Evolutionary conservation across 2,329 filamentous ascomycete species (phyloP), one percentile per base, ranked within the genome.

Genomic region (Venturia pyrina): DNA sequence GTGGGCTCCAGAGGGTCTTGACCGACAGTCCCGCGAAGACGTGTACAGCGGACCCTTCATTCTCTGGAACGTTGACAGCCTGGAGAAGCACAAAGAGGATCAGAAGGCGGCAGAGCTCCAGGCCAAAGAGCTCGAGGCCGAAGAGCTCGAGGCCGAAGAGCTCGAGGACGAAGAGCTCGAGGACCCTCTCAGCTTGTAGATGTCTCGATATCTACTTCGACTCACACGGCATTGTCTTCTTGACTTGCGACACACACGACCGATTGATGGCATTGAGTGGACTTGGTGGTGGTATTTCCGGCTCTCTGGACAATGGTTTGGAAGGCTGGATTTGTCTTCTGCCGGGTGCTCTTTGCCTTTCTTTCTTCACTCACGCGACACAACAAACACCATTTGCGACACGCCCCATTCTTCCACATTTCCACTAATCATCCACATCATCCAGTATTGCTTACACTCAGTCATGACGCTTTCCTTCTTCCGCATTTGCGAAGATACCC

Each of bases 1-100:
- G 79, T 81, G 78, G 78, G 70, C 67, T n/a, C 61, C 64, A 0
- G 67, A 69, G 5, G 69, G 71, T 43, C 67, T 65, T 67, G 63
- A 61, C 61, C 44, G 17, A 24, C 37, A 41, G 17, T 72, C 59
- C 72, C 71, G 24, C 65, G 70, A 57, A 62, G 46, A 67, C 41
- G 40, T 64, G 66, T 77, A 78, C 67, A 75, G 72, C 3, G 77
- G 77, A 15, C 77, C 78, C 0, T 78, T 78, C 69, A 73, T 79
- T 62, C 69, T 78, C 19, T 82, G 80, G 80, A 65, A 65, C 28
- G 53, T 50, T 13, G 63, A 65, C 19, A 15, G 32, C 24, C 28
- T 21, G 32, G 24, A 37, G 28, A 7, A 11, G 1, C 15, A 28
- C 48, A 53, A 53, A 21, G 21, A 28, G n/a, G 21, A 53, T 21